Base-by-base conservation (phyloP, 1,139 yeast species). In the Diutina catenulata region DNA sequence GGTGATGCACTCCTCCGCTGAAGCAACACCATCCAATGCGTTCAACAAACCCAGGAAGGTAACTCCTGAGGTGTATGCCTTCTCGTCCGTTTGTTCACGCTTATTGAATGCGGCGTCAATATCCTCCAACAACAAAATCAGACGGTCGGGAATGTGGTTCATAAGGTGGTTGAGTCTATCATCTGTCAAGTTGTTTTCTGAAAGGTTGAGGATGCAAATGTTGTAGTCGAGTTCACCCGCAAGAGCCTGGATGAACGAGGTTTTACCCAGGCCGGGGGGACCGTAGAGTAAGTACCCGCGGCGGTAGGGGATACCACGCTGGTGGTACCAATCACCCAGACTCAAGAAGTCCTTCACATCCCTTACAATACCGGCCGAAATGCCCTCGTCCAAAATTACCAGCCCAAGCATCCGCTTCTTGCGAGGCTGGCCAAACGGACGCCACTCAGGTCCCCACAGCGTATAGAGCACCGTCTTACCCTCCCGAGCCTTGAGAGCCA, bases 391-490 rank as follows among this genome's bases (percentile, higher is more conserved):
- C 41, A 91, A 63, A 28, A 91, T 78, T 13, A 91, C 99, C 11
- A 94, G 82, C 5, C 83, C 91, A 28, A 88, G 60, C 37, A 80
- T 63, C 49, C 99, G 70, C 58, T 91, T 88, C 48, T 80, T 80
- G 46, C 96, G 70, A 1, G 99, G 97, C 53, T 82, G 93, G 2
- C 99, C 99, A 62, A 91, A 91, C 3, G 95, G 95, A 49, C 98
- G 69, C 99, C 99, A 91, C 53, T 91, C 99, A 11, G 95, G 95
- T 1, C 97, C 98, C 83, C 93, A 88, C 2, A 95, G 82, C 2
- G 95, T 86, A 57, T 74, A 91, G 5, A 91, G 64, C 8, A 91
- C 98, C 0, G 98, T 91, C 52, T 87, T 88, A 9, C 98, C 98
- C 51, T 87, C 95, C 43, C 83, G 80, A 28, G 81, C 73, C 51